phyloP scores from a whole-genome alignment of 148 eudicot species.

The Chenopodium album region DNA sequence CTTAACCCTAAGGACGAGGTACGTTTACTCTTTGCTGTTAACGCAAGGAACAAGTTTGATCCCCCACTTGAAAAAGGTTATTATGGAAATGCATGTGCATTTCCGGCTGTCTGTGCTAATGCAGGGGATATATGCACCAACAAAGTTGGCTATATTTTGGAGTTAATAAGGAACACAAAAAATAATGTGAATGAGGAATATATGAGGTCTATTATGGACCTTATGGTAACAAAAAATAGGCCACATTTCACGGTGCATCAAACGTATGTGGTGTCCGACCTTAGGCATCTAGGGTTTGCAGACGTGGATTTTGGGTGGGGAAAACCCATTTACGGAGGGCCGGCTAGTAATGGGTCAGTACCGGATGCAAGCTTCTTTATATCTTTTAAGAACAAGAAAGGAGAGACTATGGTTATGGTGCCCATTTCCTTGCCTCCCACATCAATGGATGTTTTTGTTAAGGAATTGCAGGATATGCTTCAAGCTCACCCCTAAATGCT shows the following conservation, averaged over 20 bases:
- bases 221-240: constrained; percentile 30
- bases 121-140: constrained; percentile 17
- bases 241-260: constrained; percentile 20
- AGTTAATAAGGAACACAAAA: constrained; percentile 26
- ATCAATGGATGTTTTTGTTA: constrained; percentile 26
- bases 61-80: constrained; percentile 23
- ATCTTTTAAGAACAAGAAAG: constrained; percentile 22
- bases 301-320: constrained; percentile 41
- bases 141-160: constrained; percentile 22
- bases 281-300: constrained; percentile 30
- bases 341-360: constrained; percentile 28
- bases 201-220: constrained; percentile 35
- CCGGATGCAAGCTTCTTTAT: constrained; percentile 33
- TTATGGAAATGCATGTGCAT: constrained; percentile 39
- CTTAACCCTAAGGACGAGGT: constrained; percentile 23
- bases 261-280: constrained; percentile 35
- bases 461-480: constrained; percentile 23
- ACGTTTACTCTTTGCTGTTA: constrained; percentile 18
- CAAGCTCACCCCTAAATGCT: background rate
- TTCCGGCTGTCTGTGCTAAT: constrained; percentile 21
- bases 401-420: constrained; percentile 26
- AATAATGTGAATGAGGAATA: constrained; percentile 31
- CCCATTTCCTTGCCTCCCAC: constrained; percentile 25
- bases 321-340: constrained; percentile 31
- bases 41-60: constrained; percentile 18